Conservation (phyloP, 768 basidiomycete species). For the Pleurotus giganteus region DNA sequence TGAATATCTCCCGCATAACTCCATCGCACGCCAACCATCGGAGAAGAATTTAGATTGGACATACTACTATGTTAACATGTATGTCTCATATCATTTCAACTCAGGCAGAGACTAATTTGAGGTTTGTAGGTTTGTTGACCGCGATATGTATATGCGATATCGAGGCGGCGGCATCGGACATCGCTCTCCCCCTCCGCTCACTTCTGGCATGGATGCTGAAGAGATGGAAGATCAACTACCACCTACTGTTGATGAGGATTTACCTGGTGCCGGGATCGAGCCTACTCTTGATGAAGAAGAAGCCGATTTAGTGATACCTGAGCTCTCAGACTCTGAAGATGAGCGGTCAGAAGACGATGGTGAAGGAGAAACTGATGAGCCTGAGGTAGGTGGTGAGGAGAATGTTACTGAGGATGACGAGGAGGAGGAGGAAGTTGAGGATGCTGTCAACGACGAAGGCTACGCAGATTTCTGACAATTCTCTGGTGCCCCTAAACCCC, state of each 20-base stretch:
- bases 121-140: constrained; percentile 10
- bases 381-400: no score
- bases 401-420: constrained; percentile 13
- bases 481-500: constrained; percentile 10
- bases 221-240: no score
- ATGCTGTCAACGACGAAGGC: neutral
- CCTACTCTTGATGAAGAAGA: no score
- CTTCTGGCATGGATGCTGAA: neutral
- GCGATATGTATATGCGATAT: constrained; percentile 14
- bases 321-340: no score
- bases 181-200: neutral
- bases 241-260: no score
- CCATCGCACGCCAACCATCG: neutral
- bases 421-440: constrained; percentile 12
- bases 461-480: neutral
- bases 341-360: no score
- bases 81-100: neutral
- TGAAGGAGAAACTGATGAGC: no score
- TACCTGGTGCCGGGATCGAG: no score
- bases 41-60: constrained; percentile 9
- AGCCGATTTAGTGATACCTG: no score
- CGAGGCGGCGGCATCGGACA: constrained; percentile 11
- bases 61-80: constrained; percentile 8
- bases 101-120: neutral
- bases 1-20: neutral